Conservation (phyloP, 768 basidiomycete species). For the Leccinellum rugosiceps region DNA sequence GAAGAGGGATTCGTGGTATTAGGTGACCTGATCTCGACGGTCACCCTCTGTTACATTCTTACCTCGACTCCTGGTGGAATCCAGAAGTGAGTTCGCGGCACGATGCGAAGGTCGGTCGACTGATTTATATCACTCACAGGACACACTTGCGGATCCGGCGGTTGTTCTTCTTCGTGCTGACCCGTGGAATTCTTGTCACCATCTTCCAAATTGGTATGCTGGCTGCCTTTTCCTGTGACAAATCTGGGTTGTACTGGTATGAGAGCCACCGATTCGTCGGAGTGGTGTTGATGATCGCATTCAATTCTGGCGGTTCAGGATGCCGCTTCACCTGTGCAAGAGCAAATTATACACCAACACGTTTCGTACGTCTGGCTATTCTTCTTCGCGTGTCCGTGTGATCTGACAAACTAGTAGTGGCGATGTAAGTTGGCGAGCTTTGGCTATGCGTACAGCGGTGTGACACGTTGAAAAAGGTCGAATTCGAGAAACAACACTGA, state of each 20-base stretch:
- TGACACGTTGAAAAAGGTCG: neutral
- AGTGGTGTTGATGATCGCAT: neutral
- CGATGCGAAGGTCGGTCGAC: neutral
- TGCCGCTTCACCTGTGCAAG: constrained; percentile 10
- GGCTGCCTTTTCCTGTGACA: neutral
- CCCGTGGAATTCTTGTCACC: constrained; percentile 16
- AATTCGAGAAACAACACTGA: constrained; percentile 4
- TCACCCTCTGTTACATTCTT: constrained; percentile 10
- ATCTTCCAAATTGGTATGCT: constrained; percentile 4
- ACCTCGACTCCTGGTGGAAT: constrained; percentile 8
- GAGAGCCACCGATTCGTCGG: neutral
- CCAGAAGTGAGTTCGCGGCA: neutral
- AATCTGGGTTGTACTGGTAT: constrained; percentile 10
- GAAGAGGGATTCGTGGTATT: constrained; percentile 6
- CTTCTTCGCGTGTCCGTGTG: neutral
- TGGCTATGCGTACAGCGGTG: neutral
- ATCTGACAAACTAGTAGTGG: constrained; percentile 1
- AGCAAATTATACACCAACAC: constrained; percentile 11
- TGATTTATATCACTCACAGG: constrained; percentile 3
- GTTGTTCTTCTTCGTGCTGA: constrained; percentile 12
- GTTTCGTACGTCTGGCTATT: neutral
- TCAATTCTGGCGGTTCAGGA: neutral
- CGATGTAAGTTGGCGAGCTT: constrained; percentile 6
- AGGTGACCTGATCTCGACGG: constrained; percentile 7
- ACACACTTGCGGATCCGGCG: constrained; percentile 4